These are phyloP conservation scores for Pestalotiopsis sp. DNA, from an alignment of 2,329 filamentous ascomycete species.

Conservation along the genomic window DNA sequence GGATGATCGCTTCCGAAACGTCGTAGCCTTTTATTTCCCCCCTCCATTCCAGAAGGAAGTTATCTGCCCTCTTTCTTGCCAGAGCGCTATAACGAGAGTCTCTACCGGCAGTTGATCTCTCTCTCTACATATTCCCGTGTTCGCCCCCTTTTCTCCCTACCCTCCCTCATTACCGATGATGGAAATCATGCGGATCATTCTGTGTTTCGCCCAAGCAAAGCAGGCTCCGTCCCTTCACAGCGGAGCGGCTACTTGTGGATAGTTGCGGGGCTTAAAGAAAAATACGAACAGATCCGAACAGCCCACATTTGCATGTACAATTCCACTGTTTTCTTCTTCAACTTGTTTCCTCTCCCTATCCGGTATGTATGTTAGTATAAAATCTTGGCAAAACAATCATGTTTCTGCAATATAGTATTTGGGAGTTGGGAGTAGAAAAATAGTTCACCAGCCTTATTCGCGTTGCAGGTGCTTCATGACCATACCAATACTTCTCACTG, in stretches of 20 bases:
- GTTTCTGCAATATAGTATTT: too few relatives aligned
- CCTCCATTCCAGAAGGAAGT: neutral
- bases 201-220: neutral
- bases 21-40: neutral
- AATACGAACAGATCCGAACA: neutral
- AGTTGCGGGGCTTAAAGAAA: neutral
- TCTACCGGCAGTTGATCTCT: neutral
- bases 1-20: neutral
- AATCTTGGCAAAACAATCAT: too few relatives aligned
- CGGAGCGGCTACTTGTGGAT: conserved; percentile 4
- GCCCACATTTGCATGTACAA: neutral
- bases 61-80: neutral
- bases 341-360: too few relatives aligned
- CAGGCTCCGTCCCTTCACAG: neutral
- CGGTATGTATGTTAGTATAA: too few relatives aligned
- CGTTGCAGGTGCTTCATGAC: too few relatives aligned
- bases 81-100: neutral
- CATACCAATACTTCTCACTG: too few relatives aligned
- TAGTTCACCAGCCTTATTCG: too few relatives aligned
- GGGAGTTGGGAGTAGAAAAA: too few relatives aligned
- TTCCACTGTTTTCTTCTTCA: neutral
- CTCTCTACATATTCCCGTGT: neutral
- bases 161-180: neutral
- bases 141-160: neutral
- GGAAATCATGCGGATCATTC: neutral